Conservation (phyloP, 2,329 filamentous ascomycete genomes). For the Pyricularia grisea region DNA sequence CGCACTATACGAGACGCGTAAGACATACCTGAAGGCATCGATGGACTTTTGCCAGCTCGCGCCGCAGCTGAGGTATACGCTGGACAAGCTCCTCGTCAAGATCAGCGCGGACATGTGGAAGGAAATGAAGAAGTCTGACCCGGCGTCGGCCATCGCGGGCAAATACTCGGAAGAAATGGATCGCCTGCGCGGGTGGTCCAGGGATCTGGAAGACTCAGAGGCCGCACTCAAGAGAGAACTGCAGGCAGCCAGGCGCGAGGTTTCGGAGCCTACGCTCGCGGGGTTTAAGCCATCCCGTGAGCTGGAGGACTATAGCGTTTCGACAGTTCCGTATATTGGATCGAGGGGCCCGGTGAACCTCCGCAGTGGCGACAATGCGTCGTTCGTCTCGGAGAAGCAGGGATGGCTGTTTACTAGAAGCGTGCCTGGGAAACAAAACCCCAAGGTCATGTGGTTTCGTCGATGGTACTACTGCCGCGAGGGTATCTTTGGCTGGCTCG, state of each 20-base stretch:
- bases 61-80: constrained; percentile 71
- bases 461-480: constrained; percentile 95
- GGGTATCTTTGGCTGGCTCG: constrained; percentile 90
- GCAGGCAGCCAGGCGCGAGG: constrained; percentile 65
- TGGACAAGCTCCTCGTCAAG: constrained; percentile 80
- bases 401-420: constrained; percentile 86
- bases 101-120: constrained; percentile 82
- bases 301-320: constrained; percentile 83
- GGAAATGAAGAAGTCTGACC: constrained; percentile 68
- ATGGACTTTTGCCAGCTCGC: constrained; percentile 89
- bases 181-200: constrained; percentile 82
- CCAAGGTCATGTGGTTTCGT: constrained; percentile 79
- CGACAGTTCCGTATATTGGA: constrained; percentile 80
- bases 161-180: constrained; percentile 77
- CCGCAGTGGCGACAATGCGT: constrained; percentile 41
- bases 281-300: constrained; percentile 76
- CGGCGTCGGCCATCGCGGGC: constrained; percentile 46
- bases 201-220: constrained; percentile 89
- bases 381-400: constrained; percentile 68
- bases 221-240: constrained; percentile 74
- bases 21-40: constrained; percentile 80
- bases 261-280: constrained; percentile 67
- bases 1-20: constrained; percentile 84
- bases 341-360: constrained; percentile 57
- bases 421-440: constrained; percentile 74